A percentile compares a stretch with the other conserved stretches of the same genome.
These are phyloP conservation scores for Tylopilus cervinicoccineus DNA, from an alignment of 768 basidiomycete genomes.

Conservation along the genomic window DNA sequence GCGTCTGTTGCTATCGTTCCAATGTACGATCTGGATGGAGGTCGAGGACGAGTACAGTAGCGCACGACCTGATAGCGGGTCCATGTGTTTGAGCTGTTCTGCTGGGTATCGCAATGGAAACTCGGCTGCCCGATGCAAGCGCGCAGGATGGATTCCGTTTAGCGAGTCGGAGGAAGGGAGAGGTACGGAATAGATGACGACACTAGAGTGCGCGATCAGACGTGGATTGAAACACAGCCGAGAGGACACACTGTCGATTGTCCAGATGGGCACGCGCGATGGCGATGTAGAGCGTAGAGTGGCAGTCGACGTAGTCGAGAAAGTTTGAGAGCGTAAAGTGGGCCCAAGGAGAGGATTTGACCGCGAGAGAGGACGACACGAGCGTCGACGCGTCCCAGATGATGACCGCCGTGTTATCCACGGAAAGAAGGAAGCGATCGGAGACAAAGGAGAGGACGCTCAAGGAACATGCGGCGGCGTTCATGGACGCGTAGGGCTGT, in stretches of 20 bases:
- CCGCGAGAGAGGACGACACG: not conserved
- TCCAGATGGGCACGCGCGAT: not conserved
- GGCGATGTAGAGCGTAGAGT: conserved; percentile 18
- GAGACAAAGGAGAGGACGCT: conserved; percentile 17
- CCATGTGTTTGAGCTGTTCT: conserved; percentile 34
- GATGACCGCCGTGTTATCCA: conserved; percentile 1
- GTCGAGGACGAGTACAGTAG: conserved; percentile 28
- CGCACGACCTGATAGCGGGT: conserved; percentile 29
- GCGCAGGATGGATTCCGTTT: not conserved
- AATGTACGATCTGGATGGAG: conserved; percentile 37
- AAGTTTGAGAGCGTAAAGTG: conserved; percentile 7
- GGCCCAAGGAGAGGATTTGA: conserved; percentile 7
- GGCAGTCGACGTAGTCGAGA: conserved; percentile 1
- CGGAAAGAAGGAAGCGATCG: conserved; percentile 21
- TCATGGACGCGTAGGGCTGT: not conserved
- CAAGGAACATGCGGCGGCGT: conserved; percentile 1
- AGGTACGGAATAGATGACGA: conserved; percentile 9
- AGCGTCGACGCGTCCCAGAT: conserved; percentile 15
- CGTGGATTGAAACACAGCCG: not conserved
- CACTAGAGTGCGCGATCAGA: conserved; percentile 6
- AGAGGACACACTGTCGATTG: conserved; percentile 10
- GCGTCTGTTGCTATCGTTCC: conserved; percentile 27
- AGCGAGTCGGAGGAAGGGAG: conserved; percentile 1
- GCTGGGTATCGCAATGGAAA: conserved; percentile 8
- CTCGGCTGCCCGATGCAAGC: conserved; percentile 8